A percentile compares a stretch with the other conserved stretches of the same genome.
These are phyloP conservation scores for Gyromitra esculenta DNA, from an alignment of 2,329 filamentous ascomycete genomes.

Conservation along the genomic window DNA sequence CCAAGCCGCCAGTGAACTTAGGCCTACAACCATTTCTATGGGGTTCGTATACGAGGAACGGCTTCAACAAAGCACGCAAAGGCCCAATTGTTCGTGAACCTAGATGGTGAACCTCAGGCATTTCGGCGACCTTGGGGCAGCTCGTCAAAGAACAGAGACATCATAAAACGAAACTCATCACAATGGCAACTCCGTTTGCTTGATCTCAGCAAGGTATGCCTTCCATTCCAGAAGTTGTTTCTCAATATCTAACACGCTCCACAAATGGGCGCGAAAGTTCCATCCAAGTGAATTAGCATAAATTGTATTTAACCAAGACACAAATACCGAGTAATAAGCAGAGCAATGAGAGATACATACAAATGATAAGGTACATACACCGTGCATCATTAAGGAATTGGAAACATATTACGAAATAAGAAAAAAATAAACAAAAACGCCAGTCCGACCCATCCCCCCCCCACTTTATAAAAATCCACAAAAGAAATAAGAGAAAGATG, in stretches of 20 bases:
- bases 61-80: neutral
- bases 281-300: conserved; percentile 4
- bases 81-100: neutral
- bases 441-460: conserved; percentile 21
- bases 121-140: neutral
- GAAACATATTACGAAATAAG: conserved; percentile 1
- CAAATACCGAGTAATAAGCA: neutral
- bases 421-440: conserved; percentile 35
- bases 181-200: neutral
- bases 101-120: neutral
- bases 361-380: conserved; percentile 9
- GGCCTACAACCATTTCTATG: neutral
- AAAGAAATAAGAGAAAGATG: conserved; percentile 15
- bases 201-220: neutral
- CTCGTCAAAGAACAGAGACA: neutral
- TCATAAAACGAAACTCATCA: neutral
- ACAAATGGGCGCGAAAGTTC: neutral
- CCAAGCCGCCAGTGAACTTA: neutral
- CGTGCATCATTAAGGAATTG: neutral
- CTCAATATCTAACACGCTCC: neutral
- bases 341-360: neutral
- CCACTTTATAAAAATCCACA: conserved; percentile 20
- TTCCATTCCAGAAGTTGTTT: neutral
- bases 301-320: conserved; percentile 7
- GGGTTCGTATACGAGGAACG: neutral